Evolutionary conservation across 1,284 basidiomycete genomes (phyloP).

Genomic region (Puccinia polysora): DNA sequence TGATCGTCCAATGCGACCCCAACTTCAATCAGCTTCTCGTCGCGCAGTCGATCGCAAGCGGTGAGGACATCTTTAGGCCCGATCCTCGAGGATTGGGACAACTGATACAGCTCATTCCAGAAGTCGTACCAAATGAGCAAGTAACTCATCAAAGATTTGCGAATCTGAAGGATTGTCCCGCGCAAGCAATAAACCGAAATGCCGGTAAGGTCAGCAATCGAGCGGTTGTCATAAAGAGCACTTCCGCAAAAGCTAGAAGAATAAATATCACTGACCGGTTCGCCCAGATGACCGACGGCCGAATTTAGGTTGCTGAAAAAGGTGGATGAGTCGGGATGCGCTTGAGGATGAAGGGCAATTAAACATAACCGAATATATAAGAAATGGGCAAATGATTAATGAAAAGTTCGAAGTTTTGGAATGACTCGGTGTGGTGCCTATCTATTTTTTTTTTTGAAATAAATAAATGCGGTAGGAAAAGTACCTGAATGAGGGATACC

Average conservation of each 20-base stretch:
- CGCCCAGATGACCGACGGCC: neutral
- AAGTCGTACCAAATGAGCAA: slow-evolving; percentile 78
- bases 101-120: slow-evolving; percentile 76
- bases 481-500: slow-evolving; percentile 8
- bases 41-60: slow-evolving; percentile 82
- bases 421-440: too few relatives aligned
- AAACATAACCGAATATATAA: neutral
- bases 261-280: slow-evolving; percentile 9
- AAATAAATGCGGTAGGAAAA: neutral
- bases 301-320: neutral
- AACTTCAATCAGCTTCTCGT: slow-evolving; percentile 80
- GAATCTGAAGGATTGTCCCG: too few relatives aligned
- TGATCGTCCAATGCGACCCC: slow-evolving; percentile 96
- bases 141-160: slow-evolving; percentile 70
- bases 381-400: neutral
- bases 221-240: too few relatives aligned
- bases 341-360: neutral
- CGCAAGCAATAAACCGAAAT: too few relatives aligned
- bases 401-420: too few relatives aligned
- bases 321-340: neutral
- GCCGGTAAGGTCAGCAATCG: too few relatives aligned
- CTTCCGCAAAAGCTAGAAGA: neutral
- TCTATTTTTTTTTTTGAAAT: too few relatives aligned
- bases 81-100: slow-evolving; percentile 65
- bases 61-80: slow-evolving; percentile 68